Base-by-base conservation (phyloP, 805 yeast species). In the Candida nonsorbophila region DNA sequence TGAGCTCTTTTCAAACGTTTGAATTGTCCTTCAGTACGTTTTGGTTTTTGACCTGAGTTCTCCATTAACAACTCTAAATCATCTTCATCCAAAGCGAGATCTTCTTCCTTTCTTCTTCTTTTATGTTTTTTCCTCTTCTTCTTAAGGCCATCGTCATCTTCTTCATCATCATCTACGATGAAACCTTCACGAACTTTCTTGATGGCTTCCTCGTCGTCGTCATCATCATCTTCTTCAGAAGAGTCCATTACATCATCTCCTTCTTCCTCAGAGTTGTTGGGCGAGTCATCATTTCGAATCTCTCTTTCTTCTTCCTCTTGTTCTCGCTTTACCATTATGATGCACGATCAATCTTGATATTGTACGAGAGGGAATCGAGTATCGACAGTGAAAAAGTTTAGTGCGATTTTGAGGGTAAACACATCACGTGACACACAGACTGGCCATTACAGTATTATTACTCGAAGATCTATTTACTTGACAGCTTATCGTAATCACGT, bases 61-160 rank as follows among this genome's bases (percentile, higher is more conserved):
- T 88, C 97, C 74, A 87, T 72, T 33, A 92, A 67, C 25, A 92
- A 71, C 42, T 90, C 97, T 45, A 92, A 70, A 55, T 92, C 98
- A 58, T 92, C 98, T 55, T 90, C 96, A 49, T 92, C 97, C 29
- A 92, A 68, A 29, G 77, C 82, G 40, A 78, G 87, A 40, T 72
- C 82, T 20, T 29, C 38, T 20, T 36, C 47, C 49, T 63, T 52
- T 49, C 67, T 53, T 56, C 63, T 59, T 53, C 62, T 57, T 53
- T 57, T 43, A 21, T 39, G 36, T 32, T 53, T 51, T 41, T 60
- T 59, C 45, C 51, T 49, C 37, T 53, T 42, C 30, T 49, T 32
- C 18, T 29, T 35, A 16, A 37, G 40, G 7, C 42, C 45, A 12
- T 43, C 52, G n/a, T 62, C 78, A 9, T 68, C 79, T 14, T 69